phyloP scores from a whole-genome alignment of 2,329 filamentous ascomycete species.

The Alternaria brassicae region DNA sequence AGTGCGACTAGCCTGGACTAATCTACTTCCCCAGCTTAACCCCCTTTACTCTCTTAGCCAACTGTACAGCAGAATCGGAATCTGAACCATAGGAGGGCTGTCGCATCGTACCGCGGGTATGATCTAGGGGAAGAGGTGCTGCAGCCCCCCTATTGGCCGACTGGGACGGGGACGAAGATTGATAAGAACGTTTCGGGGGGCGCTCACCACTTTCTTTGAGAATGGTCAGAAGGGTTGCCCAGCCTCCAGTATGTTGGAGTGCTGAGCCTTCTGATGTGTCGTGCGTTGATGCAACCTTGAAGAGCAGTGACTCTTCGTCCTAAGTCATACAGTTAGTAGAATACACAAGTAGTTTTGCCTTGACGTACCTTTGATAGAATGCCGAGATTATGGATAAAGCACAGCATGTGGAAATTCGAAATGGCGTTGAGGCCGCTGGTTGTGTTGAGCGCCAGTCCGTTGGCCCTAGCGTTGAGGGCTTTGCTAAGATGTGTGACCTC shows the following conservation, averaged over 20 bases:
- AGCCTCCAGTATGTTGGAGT: constrained; percentile 85
- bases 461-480: constrained; percentile 68
- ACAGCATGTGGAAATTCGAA: constrained; percentile 94
- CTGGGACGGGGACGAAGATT: constrained; percentile 35
- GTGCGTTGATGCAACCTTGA: constrained; percentile 81
- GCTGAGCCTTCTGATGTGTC: constrained; percentile 82
- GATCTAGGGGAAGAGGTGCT: constrained; percentile 41
- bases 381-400: constrained; percentile 80
- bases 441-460: constrained; percentile 62
- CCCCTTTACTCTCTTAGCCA: constrained; percentile 71
- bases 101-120: constrained; percentile 27
- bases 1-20: constrained; percentile 19
- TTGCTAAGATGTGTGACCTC: constrained; percentile 73
- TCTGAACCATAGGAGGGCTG: constrained; percentile 51
- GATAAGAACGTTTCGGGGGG: constrained; percentile 73
- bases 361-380: constrained; percentile 79
- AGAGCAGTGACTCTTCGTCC: constrained; percentile 89
- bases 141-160: constrained; percentile 49
- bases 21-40: constrained; percentile 58
- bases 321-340: constrained; percentile 51
- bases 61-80: constrained; percentile 64
- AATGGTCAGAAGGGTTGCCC: constrained; percentile 92
- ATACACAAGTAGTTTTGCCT: not conserved
- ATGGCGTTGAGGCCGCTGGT: constrained; percentile 71
- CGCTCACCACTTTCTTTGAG: constrained; percentile 97